Evolutionary conservation across 176 grass and related monocot genomes (phyloP).

Genomic region (Ensete ventricosum): DNA sequence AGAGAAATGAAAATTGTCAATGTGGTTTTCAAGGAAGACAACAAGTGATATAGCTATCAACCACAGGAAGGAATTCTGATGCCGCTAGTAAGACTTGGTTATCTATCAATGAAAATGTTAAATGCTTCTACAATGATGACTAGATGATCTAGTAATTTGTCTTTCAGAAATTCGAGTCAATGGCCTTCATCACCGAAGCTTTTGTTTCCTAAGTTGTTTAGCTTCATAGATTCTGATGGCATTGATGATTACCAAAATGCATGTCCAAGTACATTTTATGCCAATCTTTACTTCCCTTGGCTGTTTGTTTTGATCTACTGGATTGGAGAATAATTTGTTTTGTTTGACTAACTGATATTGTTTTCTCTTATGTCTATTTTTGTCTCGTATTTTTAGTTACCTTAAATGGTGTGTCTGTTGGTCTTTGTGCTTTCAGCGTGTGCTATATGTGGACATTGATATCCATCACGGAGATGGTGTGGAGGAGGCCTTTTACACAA

Average conservation of each 20-base stretch:
- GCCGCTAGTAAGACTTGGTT: not conserved
- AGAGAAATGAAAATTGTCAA: not conserved
- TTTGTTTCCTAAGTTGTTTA: too few relatives aligned
- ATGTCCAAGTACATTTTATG: not conserved
- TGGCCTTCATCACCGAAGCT: too few relatives aligned
- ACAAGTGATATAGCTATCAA: not conserved
- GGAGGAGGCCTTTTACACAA: constrained; percentile 94
- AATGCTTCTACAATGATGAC: not conserved
- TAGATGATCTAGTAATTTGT: not conserved
- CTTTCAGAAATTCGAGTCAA: too few relatives aligned
- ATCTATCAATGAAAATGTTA: not conserved
- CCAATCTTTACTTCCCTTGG: not conserved
- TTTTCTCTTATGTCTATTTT: not conserved
- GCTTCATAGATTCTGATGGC: too few relatives aligned
- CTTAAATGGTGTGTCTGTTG: not conserved
- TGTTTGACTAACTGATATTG: not conserved
- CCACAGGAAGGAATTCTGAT: not conserved
- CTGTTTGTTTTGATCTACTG: not conserved
- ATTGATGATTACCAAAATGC: not conserved
- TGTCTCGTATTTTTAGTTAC: too few relatives aligned
- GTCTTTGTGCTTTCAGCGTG: constrained; percentile 49
- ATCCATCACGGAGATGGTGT: constrained; percentile 97
- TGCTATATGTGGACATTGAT: constrained; percentile 89
- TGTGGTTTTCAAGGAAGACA: not conserved
- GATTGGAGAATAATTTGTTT: not conserved